Evolutionary conservation across 2,329 filamentous ascomycete genomes (phyloP).

Genomic region (Aspergillus pseudoviridinutans): DNA sequence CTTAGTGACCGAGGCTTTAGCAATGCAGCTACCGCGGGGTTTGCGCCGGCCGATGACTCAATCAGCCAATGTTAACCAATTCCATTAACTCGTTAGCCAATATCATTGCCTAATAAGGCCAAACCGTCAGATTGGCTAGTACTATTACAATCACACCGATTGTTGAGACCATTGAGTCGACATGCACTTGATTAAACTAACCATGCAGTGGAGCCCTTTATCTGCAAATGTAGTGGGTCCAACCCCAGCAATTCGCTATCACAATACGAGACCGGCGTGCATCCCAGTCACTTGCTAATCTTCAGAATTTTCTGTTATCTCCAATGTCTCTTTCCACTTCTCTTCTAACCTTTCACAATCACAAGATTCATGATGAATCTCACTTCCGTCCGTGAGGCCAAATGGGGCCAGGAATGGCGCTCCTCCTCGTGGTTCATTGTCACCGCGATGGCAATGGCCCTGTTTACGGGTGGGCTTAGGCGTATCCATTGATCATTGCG

Average conservation of each 20-base stretch:
- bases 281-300: neutral
- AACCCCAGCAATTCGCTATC: neutral
- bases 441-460: conserved; percentile 19
- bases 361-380: conserved; percentile 3
- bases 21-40: no score
- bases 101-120: neutral
- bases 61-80: neutral
- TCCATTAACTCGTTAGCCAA: no score
- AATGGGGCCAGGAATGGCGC: conserved; percentile 20
- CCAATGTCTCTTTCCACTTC: neutral
- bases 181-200: neutral
- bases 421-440: conserved; percentile 21
- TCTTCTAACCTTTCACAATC: neutral
- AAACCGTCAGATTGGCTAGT: neutral
- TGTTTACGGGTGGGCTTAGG: conserved; percentile 17
- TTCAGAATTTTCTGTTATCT: neutral
- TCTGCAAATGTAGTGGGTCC: neutral
- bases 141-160: neutral
- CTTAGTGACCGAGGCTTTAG: no score
- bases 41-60: neutral
- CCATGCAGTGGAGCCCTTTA: neutral
- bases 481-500: neutral
- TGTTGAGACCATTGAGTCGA: neutral
- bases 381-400: conserved; percentile 1
- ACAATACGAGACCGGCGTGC: neutral